A percentile compares a stretch with the other conserved stretches of the same genome.
These are phyloP conservation scores for Dryas alaskensis DNA, from an alignment of 306 rosid species.

Conservation along the genomic window DNA sequence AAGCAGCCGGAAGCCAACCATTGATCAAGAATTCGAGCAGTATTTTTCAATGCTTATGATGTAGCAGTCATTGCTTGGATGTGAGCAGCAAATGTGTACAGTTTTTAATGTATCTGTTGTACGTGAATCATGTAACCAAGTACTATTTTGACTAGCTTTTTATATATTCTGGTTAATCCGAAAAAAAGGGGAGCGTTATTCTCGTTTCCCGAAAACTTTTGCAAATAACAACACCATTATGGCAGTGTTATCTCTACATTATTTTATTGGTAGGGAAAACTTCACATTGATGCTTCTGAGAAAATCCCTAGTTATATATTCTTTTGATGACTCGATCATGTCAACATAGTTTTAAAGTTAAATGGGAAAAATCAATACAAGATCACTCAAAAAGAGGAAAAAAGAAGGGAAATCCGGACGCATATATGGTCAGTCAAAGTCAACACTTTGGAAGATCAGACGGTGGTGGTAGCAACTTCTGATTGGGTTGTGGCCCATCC, in stretches of 20 bases:
- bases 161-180: not conserved
- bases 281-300: not conserved
- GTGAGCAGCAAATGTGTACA: slow-evolving; percentile 25
- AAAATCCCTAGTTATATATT: not conserved
- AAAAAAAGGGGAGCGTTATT: not conserved
- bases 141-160: not conserved
- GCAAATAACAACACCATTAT: too few species aligned
- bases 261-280: too few species aligned
- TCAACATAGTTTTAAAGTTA: not conserved
- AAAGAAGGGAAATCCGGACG: slow-evolving; percentile 8
- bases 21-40: slow-evolving; percentile 90
- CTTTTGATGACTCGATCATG: not conserved
- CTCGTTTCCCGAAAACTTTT: not conserved
- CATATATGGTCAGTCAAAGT: slow-evolving; percentile 30
- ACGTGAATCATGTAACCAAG: not conserved
- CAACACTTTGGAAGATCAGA: slow-evolving; percentile 79
- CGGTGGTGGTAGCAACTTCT: slow-evolving; percentile 81
- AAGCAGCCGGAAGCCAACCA: slow-evolving; percentile 59
- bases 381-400: slow-evolving; percentile 8
- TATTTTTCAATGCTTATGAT: slow-evolving; percentile 83
- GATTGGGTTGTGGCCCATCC: slow-evolving; percentile 58
- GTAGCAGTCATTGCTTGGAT: slow-evolving; percentile 34
- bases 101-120: not conserved
- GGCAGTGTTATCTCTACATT: too few species aligned
- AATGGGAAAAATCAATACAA: not conserved